phyloP scores from a whole-genome alignment of 129 eudicot species.

The carrot (Daucus carota) region DNA sequence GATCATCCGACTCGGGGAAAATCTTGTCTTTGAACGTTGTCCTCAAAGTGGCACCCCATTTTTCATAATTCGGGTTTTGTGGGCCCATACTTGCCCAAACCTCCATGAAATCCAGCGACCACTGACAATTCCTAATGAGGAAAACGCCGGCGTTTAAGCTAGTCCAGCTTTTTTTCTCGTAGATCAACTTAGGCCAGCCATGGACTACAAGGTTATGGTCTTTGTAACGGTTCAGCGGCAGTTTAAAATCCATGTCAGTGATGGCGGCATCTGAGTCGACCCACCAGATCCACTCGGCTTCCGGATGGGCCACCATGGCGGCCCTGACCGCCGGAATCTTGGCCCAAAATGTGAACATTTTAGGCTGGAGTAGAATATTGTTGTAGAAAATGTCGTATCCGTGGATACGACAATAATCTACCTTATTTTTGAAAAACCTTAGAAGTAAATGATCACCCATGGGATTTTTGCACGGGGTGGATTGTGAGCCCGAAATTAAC shows the following conservation, averaged over 20 bases:
- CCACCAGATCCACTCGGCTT: constrained; percentile 98
- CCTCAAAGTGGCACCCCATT: constrained; percentile 54
- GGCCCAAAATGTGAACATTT: constrained; percentile 79
- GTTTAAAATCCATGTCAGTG: constrained; percentile 70
- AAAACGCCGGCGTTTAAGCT: constrained; percentile 87
- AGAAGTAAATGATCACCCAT: constrained; percentile 60
- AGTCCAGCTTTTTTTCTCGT: constrained; percentile 67
- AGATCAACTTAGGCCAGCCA: constrained; percentile 58
- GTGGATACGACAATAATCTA: constrained; percentile 76
- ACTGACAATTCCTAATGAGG: constrained; percentile 67
- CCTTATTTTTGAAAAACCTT: constrained; percentile 77
- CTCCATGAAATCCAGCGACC: constrained; percentile 84
- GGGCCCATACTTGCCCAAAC: constrained; percentile 84
- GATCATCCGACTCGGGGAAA: constrained; percentile 70
- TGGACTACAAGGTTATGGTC: constrained; percentile 56
- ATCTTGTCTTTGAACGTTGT: constrained; percentile 50
- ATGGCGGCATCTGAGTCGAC: constrained; percentile 83
- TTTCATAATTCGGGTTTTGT: constrained; percentile 45
- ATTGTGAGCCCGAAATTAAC: constrained; percentile 69
- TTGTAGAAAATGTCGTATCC: constrained; percentile 78
- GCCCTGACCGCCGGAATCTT: constrained; percentile 65
- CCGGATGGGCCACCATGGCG: constrained; percentile 90
- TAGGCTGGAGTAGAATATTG: constrained; percentile 53
- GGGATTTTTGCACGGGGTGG: constrained; percentile 64
- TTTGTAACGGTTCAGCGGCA: constrained; percentile 53